Evolutionary conservation across 2,329 filamentous ascomycete genomes (phyloP), one percentile per base, ranked within the genome.

Genomic region (Ceratocystis huliohia): DNA sequence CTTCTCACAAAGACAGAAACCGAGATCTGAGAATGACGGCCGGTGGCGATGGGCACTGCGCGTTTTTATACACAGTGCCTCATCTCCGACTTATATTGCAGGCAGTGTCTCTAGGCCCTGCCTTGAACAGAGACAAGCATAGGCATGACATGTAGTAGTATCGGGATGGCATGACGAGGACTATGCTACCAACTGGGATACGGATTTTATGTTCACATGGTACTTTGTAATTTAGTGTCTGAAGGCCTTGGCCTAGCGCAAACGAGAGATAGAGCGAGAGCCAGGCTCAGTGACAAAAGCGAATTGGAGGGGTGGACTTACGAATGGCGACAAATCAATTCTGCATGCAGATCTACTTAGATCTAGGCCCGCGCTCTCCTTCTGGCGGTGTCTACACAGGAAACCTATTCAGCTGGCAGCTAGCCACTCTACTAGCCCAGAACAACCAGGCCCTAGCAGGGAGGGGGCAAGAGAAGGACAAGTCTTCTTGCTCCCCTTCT

Each of bases 281-380:
- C 46, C n/a, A 20, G 30, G 62, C 48, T 33, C n/a, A 44, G 8
- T 28, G 37, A 20, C 46, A 22, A 20, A 30, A 63, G 37, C 65
- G 65, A 61, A 65, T 63, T 63, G 62, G 50, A 65, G 44, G 48
- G 64, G 48, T 57, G 53, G 25, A 25, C n/a, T 66, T 61, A 67
- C 30, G 45, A 17, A 33, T 20, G 50, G 13, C 50, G 22, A 56
- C 50, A 56, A 56, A 25, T 15, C 50, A 56, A 30, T 30, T 56
- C 50, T 57, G 50, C 20, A 56, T 56, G 50, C 50, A 57, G 8
- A 57, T 57, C 53, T 57, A 13, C 37, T 37, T 37, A 1, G 25
- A 57, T 57, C 53, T 57, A 28, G 53, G 17, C 17, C 22, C 53
- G 5, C 8, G 8, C 25, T 28, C 53, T 22, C 22, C 22, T 4